Evolutionary conservation across 345 rosid species (phyloP), one percentile per base, ranked within the genome.

Genomic region (Lepidium didymum): DNA sequence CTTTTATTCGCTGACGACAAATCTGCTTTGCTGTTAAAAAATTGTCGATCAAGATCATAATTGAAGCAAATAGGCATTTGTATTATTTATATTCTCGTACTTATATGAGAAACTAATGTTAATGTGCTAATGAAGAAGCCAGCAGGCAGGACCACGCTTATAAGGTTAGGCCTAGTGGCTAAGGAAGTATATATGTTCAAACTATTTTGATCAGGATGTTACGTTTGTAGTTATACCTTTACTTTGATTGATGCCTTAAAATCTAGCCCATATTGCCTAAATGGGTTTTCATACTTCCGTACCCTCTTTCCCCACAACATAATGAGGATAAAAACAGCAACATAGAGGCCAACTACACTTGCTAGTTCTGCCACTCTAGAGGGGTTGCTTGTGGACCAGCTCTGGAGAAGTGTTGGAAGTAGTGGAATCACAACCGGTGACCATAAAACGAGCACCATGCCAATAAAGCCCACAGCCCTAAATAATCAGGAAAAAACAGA

Each of bases 391-490:
- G 85, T 79, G 40, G 89, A 83, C 97, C 96, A 87, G 80, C 92
- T 81, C 77, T 71, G 90, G 69, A 93, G 82, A 21, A 93, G 84
- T 16, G 89, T 79, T 75, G 98, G 98, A 77, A 93, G 82, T 77
- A 90, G 75, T 3, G 98, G 97, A 74, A 93, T 79, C 56, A 82
- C 67, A 50, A 88, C 76, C 0, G 96, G 98, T 11, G 97, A 90
- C 98, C 98, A 93, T 16, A 93, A 64, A 74, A 93, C 89, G 51
- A 88, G 84, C 74, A 80, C 85, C 98, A 93, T 84, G 54, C 89
- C 76, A 3, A 64, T 73, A 80, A 93, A 93, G 9, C 92, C 92
- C 62, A 90, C 81, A 70, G 79, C 77, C 91, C 98, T 93, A 62
- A 27, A 8, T 11, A 51, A 23, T 64, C 43, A 50, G 27, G 13